phyloP scores from a whole-genome alignment of 164 flowering plant genomes.

The Warburgia ugandensis region DNA sequence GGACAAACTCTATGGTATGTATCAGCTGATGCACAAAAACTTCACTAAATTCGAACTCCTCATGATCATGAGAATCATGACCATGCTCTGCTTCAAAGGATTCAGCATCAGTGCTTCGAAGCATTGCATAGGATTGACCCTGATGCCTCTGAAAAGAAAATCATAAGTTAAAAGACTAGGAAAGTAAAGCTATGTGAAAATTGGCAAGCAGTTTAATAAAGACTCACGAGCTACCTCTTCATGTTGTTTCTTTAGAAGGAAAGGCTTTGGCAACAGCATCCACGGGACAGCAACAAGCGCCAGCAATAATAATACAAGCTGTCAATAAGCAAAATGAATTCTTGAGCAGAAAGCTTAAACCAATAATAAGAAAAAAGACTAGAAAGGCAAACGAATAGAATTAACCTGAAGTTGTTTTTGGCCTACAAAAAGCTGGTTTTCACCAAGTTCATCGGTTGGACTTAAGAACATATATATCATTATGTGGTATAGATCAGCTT shows the following conservation, averaged over 20 bases:
- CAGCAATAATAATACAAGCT: conserved; percentile 63
- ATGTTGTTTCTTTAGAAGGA: conserved; percentile 80
- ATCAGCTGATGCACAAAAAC: conserved; percentile 94
- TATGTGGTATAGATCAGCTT: conserved; percentile 86
- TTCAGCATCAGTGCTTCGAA: conserved; percentile 53
- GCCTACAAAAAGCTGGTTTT: conserved; percentile 88
- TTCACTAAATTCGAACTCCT: conserved; percentile 95
- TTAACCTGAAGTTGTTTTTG: conserved; percentile 83
- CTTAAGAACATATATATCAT: conserved; percentile 98
- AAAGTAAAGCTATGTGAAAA: neutral
- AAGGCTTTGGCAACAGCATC: conserved; percentile 98
- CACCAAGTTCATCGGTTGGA: conserved; percentile 95
- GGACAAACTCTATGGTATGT: conserved; percentile 96
- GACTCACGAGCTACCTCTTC: conserved; percentile 51
- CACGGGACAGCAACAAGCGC: conserved; percentile 93
- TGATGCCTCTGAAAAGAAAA: conserved; percentile 72
- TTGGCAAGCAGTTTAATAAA: too few relatives aligned
- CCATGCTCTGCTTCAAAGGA: conserved; percentile 43
- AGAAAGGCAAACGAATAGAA: neutral
- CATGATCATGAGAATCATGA: conserved; percentile 70
- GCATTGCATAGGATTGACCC: conserved; percentile 57
- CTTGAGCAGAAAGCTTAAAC: conserved; percentile 2
- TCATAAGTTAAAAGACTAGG: neutral
- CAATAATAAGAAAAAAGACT: neutral
- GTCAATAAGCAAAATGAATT: conserved; percentile 13